Base-by-base conservation (phyloP, 2,329 filamentous ascomycete genomes). In the Macrophomina pseudophaseolina region DNA sequence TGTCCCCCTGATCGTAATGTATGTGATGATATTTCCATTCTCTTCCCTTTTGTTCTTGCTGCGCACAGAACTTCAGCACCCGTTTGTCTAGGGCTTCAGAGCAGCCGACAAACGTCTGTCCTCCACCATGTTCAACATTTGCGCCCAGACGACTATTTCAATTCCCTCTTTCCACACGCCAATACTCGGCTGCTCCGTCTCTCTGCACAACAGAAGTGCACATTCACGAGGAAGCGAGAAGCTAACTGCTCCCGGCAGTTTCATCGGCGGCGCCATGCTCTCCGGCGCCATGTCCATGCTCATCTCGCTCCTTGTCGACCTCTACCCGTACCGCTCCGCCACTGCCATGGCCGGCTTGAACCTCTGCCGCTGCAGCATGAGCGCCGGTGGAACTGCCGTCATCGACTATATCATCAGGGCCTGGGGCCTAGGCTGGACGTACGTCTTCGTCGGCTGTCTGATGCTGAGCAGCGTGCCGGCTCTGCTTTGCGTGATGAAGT, bases 231-330 rank as follows among this genome's bases (percentile, higher is more conserved):
- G 3, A 23, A 23, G 2, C 23, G 23, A 23, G 23, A 23, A 23
- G 23, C 23, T 23, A 23, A 23, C 23, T 23, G 23, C 23, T 23
- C 23, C 23, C 23, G 4, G 11, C 42, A 44, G 42, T 5, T 78
- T 80, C 16, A 68, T 88, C 7, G 87, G 87, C 1, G 80, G 87
- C 2, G 78, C 79, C 1, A 83, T 83, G 5, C 79, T 87, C 12
- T 88, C 88, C 3, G 88, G 86, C n/a, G 74, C 74, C 0, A 77
- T 81, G 70, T 79, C 74, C 60, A 77, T 79, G 40, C 73, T 82
- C 7, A 82, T 80, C 62, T 83, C 83, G 0, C 71, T 87, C 66
- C 70, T 83, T 2, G 74, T 82, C 11, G 80, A 83, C 67, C 65
- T 82, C 9, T 79, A 81, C 52, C 77, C 78, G 32, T 70, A 75